phyloP scores from a whole-genome alignment of 2,329 filamentous ascomycete species.

The Cladophialophora chaetospira region DNA sequence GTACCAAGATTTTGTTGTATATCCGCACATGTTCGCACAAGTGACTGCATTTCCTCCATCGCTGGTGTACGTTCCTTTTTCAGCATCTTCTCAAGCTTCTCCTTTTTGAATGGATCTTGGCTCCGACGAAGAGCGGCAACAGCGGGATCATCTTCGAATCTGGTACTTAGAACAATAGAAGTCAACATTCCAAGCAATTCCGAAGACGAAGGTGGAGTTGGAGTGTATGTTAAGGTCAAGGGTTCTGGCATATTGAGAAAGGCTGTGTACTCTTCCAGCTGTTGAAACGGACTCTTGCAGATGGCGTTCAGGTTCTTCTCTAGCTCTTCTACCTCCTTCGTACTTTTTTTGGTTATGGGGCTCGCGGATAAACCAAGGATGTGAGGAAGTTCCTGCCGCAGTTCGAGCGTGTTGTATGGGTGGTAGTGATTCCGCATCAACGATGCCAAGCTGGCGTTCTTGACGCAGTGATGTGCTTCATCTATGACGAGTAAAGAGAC shows the following conservation, averaged over 20 bases:
- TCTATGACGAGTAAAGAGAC: constrained; percentile 77
- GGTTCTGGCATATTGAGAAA: constrained; percentile 69
- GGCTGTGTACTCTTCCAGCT: constrained; percentile 69
- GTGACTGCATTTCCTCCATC: constrained; percentile 55
- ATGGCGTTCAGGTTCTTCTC: constrained; percentile 71
- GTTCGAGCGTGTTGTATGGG: constrained; percentile 43
- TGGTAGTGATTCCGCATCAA: constrained; percentile 77
- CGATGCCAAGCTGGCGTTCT: constrained; percentile 63
- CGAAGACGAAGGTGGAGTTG: constrained; percentile 16
- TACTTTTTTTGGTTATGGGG: constrained; percentile 59
- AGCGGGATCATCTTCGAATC: constrained; percentile 64
- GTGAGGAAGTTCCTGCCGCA: constrained; percentile 52
- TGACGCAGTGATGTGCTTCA: constrained; percentile 78
- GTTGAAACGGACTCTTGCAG: constrained; percentile 67
- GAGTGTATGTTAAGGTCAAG: constrained; percentile 39
- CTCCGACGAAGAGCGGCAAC: constrained; percentile 53
- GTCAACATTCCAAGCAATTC: constrained; percentile 49
- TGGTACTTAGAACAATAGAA: constrained; percentile 46
- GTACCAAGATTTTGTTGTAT: constrained; percentile 62
- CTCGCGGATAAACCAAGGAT: constrained; percentile 82
- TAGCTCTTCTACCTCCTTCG: constrained; percentile 48
- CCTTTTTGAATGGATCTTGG: constrained; percentile 36
- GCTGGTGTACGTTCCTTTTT: constrained; percentile 40
- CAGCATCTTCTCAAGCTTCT: constrained; percentile 36
- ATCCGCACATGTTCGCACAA: constrained; percentile 54